A percentile compares a stretch with the other conserved stretches of the same genome.
Conservation (phyloP, 768 basidiomycete species). For the Suillus plorans region DNA sequence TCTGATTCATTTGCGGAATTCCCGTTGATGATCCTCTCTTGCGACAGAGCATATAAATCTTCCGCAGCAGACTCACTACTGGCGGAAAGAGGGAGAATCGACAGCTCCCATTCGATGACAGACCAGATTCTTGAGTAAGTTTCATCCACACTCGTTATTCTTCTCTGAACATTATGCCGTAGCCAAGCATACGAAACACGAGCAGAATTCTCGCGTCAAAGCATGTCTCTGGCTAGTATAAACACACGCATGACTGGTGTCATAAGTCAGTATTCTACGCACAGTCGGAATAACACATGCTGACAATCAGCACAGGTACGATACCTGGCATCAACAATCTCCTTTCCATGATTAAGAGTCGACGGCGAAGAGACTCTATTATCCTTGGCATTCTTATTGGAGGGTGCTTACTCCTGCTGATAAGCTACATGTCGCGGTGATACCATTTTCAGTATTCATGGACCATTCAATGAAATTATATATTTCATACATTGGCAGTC, state of each 20-base stretch:
- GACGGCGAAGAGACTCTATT: slow-evolving; percentile 85
- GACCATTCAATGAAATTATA: not conserved
- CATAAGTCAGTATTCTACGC: slow-evolving; percentile 53
- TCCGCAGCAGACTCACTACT: slow-evolving; percentile 85
- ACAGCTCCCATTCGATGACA: slow-evolving; percentile 92
- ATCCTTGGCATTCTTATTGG: slow-evolving; percentile 89
- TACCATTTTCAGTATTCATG: slow-evolving; percentile 4
- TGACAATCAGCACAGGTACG: slow-evolving; percentile 49
- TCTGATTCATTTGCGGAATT: not conserved
- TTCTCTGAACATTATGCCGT: slow-evolving; percentile 6
- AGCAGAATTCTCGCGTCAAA: slow-evolving; percentile 85
- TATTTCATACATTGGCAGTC: slow-evolving; percentile 1
- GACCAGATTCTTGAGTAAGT: slow-evolving; percentile 86
- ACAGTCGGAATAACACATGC: not conserved
- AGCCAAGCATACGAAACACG: slow-evolving; percentile 98
- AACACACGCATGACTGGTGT: slow-evolving; percentile 84
- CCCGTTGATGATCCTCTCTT: not conserved
- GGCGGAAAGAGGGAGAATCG: slow-evolving; percentile 85
- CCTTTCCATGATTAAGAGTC: slow-evolving; percentile 88
- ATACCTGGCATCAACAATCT: slow-evolving; percentile 96
- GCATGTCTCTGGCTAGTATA: slow-evolving; percentile 71
- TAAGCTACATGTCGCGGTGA: slow-evolving; percentile 47
- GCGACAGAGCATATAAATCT: slow-evolving; percentile 81
- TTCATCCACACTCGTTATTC: not conserved
- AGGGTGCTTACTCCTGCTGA: slow-evolving; percentile 66